Evolutionary conservation across 2,329 filamentous ascomycete species (phyloP).

Genomic region (Pezizomycotina sp.): DNA sequence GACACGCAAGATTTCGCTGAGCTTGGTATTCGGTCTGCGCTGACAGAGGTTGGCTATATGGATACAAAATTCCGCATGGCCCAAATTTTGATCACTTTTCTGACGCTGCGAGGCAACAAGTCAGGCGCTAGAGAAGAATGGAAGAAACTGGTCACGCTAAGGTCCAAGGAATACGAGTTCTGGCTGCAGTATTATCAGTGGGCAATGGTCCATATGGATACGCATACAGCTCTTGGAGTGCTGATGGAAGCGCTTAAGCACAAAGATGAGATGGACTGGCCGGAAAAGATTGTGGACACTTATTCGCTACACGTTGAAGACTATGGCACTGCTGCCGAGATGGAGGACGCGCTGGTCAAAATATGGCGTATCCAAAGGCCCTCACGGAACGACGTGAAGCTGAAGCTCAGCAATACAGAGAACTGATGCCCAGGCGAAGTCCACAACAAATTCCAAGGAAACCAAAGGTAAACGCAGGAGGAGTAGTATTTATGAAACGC

Average conservation of each 20-base stretch:
- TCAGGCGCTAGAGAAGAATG: conserved; percentile 64
- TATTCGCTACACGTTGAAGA: conserved; percentile 73
- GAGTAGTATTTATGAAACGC: conserved; percentile 35
- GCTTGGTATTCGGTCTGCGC: conserved; percentile 66
- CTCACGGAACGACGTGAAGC: conserved; percentile 26
- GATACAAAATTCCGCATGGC: conserved; percentile 77
- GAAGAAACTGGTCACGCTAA: conserved; percentile 50
- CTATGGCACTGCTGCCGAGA: conserved; percentile 61
- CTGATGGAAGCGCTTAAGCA: conserved; percentile 52
- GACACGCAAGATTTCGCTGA: conserved; percentile 69
- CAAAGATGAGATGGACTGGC: conserved; percentile 49
- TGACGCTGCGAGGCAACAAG: conserved; percentile 64
- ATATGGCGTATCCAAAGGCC: conserved; percentile 51
- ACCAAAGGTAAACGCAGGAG: conserved; percentile 15
- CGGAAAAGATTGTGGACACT: conserved; percentile 57
- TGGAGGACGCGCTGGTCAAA: conserved; percentile 57
- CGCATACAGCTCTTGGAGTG: conserved; percentile 46
- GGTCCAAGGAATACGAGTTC: conserved; percentile 72
- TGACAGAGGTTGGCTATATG: conserved; percentile 56
- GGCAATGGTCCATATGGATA: conserved; percentile 55
- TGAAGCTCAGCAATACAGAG: conserved; percentile 25
- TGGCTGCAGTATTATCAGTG: conserved; percentile 86
- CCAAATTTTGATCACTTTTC: conserved; percentile 78
- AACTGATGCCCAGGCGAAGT: conserved; percentile 22
- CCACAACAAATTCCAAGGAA: conserved; percentile 1